Evolutionary conservation across 768 basidiomycete species (phyloP).

Genomic region (Suillus subaureus): DNA sequence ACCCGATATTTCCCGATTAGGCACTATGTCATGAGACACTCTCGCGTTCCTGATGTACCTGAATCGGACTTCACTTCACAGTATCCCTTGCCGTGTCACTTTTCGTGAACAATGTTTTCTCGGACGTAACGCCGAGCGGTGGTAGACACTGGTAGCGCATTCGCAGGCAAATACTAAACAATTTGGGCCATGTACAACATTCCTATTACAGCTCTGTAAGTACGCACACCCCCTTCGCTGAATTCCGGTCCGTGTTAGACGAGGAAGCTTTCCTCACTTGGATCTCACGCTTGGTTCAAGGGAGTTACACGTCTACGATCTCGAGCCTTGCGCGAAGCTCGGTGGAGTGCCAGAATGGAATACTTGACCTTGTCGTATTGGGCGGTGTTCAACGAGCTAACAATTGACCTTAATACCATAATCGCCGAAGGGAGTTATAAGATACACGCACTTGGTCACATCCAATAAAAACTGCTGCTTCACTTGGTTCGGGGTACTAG

Average conservation of each 20-base stretch:
- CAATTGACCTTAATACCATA: neutral
- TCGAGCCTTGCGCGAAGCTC: constrained; percentile 73
- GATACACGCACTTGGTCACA: constrained; percentile 64
- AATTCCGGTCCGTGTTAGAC: neutral
- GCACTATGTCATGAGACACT: neutral
- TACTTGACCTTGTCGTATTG: constrained; percentile 85
- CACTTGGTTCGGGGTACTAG: constrained; percentile 60
- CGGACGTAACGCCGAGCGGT: neutral
- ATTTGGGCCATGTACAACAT: constrained; percentile 17
- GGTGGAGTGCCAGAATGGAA: constrained; percentile 67
- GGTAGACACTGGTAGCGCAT: constrained; percentile 9
- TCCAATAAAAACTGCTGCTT: constrained; percentile 76
- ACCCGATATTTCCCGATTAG: constrained; percentile 4
- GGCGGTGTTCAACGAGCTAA: constrained; percentile 63
- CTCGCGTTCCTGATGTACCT: neutral
- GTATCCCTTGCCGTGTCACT: constrained; percentile 15
- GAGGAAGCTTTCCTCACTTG: neutral
- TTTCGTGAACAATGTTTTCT: neutral
- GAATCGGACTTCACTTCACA: neutral
- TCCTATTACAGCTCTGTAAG: constrained; percentile 16
- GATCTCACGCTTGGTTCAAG: constrained; percentile 27
- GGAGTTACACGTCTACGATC: constrained; percentile 52
- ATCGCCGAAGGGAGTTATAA: constrained; percentile 13
- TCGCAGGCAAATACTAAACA: constrained; percentile 16
- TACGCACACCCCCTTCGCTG: neutral